A percentile compares a stretch with the other conserved stretches of the same genome.
phyloP scores from a whole-genome alignment of 345 rosid species.

The Erodium maritimum region DNA sequence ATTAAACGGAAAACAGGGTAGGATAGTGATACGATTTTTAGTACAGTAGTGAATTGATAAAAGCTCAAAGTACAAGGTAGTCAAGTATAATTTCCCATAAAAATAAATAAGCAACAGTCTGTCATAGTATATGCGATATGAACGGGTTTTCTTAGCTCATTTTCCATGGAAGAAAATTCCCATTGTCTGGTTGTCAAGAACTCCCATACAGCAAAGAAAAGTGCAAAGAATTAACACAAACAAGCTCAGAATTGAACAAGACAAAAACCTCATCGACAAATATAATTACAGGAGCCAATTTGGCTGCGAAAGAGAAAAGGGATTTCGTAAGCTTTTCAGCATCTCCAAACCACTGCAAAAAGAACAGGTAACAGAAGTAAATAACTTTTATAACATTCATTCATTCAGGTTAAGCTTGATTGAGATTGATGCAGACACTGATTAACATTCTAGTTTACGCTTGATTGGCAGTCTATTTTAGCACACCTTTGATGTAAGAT shows the following conservation, averaged over 20 bases:
- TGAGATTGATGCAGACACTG: not conserved
- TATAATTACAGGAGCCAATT: conserved; percentile 74
- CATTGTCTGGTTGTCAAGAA: not conserved
- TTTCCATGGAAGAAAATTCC: no score
- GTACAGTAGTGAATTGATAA: no score
- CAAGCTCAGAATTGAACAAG: conserved; percentile 4
- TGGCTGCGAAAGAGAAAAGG: conserved; percentile 80
- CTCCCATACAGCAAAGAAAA: not conserved
- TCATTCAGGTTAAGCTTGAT: no score
- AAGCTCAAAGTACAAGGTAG: no score
- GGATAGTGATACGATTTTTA: no score
- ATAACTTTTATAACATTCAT: not conserved
- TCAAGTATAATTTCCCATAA: no score
- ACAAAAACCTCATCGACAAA: conserved; percentile 76
- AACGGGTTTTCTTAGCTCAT: not conserved
- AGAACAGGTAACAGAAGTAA: not conserved
- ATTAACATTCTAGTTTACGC: not conserved
- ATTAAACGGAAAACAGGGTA: no score
- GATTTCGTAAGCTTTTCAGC: conserved; percentile 91
- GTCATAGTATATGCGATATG: not conserved
- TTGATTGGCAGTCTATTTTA: conserved; percentile 2
- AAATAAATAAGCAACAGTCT: no score
- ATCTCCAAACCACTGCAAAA: conserved; percentile 90
- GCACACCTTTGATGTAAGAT: conserved; percentile 74
- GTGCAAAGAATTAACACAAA: not conserved